phyloP scores from a whole-genome alignment of 2,329 filamentous ascomycete species.

The Penicillium hordei region DNA sequence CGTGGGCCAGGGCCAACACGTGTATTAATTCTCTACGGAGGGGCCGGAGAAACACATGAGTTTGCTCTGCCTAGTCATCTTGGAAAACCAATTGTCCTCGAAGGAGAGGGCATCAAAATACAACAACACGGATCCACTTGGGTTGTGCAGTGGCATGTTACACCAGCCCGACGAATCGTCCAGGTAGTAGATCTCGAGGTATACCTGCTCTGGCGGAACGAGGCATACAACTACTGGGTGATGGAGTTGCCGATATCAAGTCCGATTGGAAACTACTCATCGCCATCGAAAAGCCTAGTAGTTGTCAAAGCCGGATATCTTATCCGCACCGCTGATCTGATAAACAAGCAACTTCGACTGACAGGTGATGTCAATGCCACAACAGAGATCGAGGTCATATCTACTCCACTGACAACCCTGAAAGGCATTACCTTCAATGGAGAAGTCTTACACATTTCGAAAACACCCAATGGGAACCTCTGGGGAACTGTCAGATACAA shows the following conservation, averaged over 20 bases:
- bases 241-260: slow-evolving; percentile 24
- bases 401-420: neutral
- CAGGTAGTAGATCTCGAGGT: slow-evolving; percentile 24
- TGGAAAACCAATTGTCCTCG: slow-evolving; percentile 11
- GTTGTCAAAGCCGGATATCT: slow-evolving; percentile 32
- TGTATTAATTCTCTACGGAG: slow-evolving; percentile 34
- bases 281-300: slow-evolving; percentile 23
- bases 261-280: slow-evolving; percentile 25
- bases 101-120: slow-evolving; percentile 9
- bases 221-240: slow-evolving; percentile 34
- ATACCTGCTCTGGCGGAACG: slow-evolving; percentile 31
- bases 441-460: neutral
- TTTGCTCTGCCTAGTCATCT: slow-evolving; percentile 21
- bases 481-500: slow-evolving; percentile 9
- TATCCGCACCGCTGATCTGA: slow-evolving; percentile 18
- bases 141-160: slow-evolving; percentile 19
- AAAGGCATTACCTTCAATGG: slow-evolving; percentile 14
- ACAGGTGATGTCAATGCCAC: slow-evolving; percentile 21
- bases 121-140: neutral
- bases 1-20: slow-evolving; percentile 9
- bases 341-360: neutral
- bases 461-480: neutral
- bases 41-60: slow-evolving; percentile 29
- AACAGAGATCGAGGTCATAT: slow-evolving; percentile 19
- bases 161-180: slow-evolving; percentile 18